Percentiles rank a stretch among this genome's conserved stretches.
phyloP scores from a whole-genome alignment of 2,329 filamentous ascomycete species.

The Dendryphion nanum region DNA sequence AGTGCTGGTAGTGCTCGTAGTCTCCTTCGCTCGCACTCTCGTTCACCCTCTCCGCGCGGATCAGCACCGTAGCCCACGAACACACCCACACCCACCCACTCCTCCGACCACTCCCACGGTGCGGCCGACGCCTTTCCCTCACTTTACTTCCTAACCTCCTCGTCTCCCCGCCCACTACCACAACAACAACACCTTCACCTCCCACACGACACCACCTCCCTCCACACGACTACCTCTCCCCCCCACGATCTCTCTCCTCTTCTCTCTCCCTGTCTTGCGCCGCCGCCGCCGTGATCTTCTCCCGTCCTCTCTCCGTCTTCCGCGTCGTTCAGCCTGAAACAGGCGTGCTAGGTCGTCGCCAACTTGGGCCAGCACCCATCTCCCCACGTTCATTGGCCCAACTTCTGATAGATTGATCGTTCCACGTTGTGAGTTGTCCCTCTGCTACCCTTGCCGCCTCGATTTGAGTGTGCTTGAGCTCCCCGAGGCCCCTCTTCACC shows the following conservation, averaged over 20 bases:
- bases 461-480: conserved; percentile 21
- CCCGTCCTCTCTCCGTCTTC: conserved; percentile 5
- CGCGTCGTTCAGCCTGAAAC: conserved; percentile 24
- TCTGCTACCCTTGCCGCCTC: conserved; percentile 26
- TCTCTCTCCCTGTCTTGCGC: conserved; percentile 1
- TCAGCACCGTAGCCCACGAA: background rate
- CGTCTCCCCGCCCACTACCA: background rate
- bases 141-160: too few relatives aligned
- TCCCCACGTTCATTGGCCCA: conserved; percentile 23
- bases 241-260: background rate
- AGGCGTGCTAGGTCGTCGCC: conserved; percentile 12
- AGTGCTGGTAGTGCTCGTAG: background rate
- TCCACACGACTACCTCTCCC: too few relatives aligned
- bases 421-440: conserved; percentile 26
- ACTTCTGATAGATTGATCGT: conserved; percentile 15
- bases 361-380: conserved; percentile 14
- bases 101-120: background rate
- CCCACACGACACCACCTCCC: too few relatives aligned
- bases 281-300: background rate
- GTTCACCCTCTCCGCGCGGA: conserved; percentile 1
- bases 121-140: too few relatives aligned
- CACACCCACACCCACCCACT: background rate
- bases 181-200: too few relatives aligned
- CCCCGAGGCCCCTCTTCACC: conserved; percentile 12
- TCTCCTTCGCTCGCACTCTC: background rate